Base-by-base conservation (phyloP, 768 basidiomycete species). In the Boletellus ananiceps region DNA sequence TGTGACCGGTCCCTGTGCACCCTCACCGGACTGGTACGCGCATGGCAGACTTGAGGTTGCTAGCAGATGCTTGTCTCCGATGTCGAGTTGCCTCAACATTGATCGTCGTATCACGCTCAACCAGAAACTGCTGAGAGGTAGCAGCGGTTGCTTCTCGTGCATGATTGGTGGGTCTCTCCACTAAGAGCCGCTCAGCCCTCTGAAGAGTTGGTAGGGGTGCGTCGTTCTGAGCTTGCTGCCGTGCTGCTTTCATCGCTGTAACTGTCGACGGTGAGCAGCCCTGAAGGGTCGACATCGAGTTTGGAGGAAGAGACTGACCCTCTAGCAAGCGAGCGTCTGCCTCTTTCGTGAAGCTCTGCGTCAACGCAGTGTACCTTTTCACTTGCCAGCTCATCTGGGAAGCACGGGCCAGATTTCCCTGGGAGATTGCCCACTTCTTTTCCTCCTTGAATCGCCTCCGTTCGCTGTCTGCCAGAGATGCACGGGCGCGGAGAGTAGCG, bases 311-410 rank as follows among this genome's bases (percentile, higher is more conserved):
- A 49, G 31, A 46, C 57, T 48, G 32, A 88, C 88, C 81, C 73
- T 84, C 81, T 32, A 84, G 62, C 34, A 84, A 61, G 64, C 82
- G 82, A 9, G 75, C 64, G 55, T 89, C 88, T 19, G 89, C 89
- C 67, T 91, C 87, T 35, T 79, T 75, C 55, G 82, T 83, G 59
- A 88, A 91, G 52, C 84, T 86, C 67, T 88, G 82, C 78, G 84
- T 87, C 47, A 92, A 70, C 25, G 83, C 80, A 31, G 84, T 81
- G 67, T 88, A 91, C 16, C 83, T 78, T 70, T 86, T 85, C 51
- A 89, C 85, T 65, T 89, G 86, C 83, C 86, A 89, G 59, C 82
- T 82, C 75, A 91, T 81, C 71, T 93, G 83, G 23, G 76, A 72
- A 27, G 88, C 88, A 40, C 88, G 79, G 8, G 86, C 82, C 38